Conservation (phyloP, 148 eudicot species). For the Beta vulgaris region DNA sequence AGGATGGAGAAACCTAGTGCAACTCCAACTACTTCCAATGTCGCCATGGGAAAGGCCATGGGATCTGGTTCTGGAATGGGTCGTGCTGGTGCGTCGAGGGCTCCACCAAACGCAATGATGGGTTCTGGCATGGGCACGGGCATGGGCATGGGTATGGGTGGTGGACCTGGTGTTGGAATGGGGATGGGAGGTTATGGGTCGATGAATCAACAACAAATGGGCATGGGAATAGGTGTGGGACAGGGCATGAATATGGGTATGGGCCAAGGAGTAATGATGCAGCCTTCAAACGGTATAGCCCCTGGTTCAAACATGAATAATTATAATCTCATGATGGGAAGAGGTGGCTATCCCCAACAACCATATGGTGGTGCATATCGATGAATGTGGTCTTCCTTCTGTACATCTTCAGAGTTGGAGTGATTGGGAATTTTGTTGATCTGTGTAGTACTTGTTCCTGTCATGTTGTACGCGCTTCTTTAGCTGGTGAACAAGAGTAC, state of each 20-base stretch:
- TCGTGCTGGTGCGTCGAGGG: constrained; percentile 70
- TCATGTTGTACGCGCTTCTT: constrained; percentile 3
- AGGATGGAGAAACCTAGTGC: constrained; percentile 84
- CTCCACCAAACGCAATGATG: constrained; percentile 52
- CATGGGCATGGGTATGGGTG: constrained; percentile 32
- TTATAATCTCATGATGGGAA: constrained; percentile 76
- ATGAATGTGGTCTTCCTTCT: constrained; percentile 24
- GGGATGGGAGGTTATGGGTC: constrained; percentile 25
- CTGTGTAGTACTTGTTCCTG: background rate
- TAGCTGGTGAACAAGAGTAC: constrained; percentile 1
- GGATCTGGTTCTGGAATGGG: constrained; percentile 96
- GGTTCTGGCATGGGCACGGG: constrained; percentile 48
- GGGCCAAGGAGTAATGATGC: constrained; percentile 64
- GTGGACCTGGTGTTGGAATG: constrained; percentile 27
- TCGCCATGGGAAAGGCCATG: constrained; percentile 97
- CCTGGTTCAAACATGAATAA: constrained; percentile 56
- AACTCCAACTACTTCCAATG: constrained; percentile 50
- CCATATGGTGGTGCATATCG: constrained; percentile 80
- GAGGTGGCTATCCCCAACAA: constrained; percentile 71
- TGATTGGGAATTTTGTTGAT: constrained; percentile 7
- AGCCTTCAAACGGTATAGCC: constrained; percentile 45
- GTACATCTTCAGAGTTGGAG: constrained; percentile 15
- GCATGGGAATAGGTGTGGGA: constrained; percentile 29
- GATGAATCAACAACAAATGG: constrained; percentile 19
- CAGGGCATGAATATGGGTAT: constrained; percentile 32